These are phyloP conservation scores for Colletotrichum sp. DNA, from an alignment of 2,329 filamentous ascomycete genomes.

Conservation along the genomic window DNA sequence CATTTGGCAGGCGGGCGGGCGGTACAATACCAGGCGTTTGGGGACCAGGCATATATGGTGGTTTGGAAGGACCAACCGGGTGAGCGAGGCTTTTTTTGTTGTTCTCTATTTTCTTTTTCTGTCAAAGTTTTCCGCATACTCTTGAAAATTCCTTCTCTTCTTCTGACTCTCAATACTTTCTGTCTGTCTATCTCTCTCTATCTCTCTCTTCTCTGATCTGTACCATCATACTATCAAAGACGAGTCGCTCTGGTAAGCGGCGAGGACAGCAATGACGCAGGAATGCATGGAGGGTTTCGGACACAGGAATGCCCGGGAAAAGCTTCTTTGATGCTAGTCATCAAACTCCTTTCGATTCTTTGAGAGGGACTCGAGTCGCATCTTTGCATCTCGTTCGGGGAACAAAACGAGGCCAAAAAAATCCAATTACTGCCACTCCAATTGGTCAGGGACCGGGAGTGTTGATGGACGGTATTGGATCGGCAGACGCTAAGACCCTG, in stretches of 20 bases:
- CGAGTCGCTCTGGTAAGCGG: not conserved
- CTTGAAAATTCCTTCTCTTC: not conserved
- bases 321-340: not conserved
- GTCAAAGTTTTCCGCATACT: not conserved
- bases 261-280: not conserved
- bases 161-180: conserved; percentile 13
- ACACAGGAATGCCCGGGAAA: not conserved
- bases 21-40: conserved; percentile 19
- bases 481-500: not conserved
- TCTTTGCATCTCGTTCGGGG: conserved; percentile 7
- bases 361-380: not conserved
- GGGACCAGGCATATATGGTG: conserved; percentile 5
- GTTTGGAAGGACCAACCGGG: not conserved
- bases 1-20: conserved; percentile 1
- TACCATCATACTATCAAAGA: conserved; percentile 9
- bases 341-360: not conserved
- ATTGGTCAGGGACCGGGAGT: not conserved
- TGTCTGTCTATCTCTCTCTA: not conserved
- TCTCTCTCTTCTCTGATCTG: conserved; percentile 14
- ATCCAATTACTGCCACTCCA: not conserved
- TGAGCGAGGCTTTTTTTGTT: conserved; percentile 11
- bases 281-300: not conserved
- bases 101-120: conserved; percentile 1
- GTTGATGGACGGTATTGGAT: not conserved
- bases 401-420: not conserved